Conservation (phyloP, 306 rosid species). For the Cucurbita ficifolia region DNA sequence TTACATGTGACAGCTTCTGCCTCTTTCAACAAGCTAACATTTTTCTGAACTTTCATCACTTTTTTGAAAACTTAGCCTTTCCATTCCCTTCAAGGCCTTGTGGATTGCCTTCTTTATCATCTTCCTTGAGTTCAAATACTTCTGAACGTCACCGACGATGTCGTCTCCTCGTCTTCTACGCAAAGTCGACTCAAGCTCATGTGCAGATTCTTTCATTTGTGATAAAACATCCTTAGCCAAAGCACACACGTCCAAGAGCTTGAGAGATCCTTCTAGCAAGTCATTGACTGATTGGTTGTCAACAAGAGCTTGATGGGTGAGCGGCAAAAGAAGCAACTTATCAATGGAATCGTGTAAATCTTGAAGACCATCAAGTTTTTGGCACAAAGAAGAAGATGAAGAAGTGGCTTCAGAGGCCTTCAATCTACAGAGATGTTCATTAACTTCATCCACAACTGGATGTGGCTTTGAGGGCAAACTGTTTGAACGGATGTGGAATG, state of each 20-base stretch:
- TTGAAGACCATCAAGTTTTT: background rate
- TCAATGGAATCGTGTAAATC: background rate
- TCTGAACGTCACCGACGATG: background rate
- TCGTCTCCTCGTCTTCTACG: background rate
- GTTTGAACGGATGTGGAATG: constrained; percentile 9
- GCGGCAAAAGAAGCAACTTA: background rate
- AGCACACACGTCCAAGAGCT: background rate
- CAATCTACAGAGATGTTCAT: constrained; percentile 10
- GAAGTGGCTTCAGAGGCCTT: background rate
- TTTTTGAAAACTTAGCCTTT: background rate
- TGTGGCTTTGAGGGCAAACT: constrained; percentile 19
- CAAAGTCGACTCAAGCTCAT: background rate
- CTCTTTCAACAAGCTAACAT: background rate
- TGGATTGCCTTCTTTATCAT: background rate
- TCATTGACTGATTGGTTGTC: background rate
- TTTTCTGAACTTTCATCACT: background rate
- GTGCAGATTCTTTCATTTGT: background rate
- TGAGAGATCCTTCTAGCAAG: background rate
- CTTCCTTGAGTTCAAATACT: background rate
- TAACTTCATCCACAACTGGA: constrained; percentile 2
- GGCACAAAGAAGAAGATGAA: constrained; percentile 2
- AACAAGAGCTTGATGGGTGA: background rate
- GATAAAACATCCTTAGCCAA: background rate
- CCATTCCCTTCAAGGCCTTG: background rate
- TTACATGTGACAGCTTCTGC: constrained; percentile 6